Base-by-base conservation (phyloP, 495 filamentous ascomycete genomes). In the Penicillium lividum region DNA sequence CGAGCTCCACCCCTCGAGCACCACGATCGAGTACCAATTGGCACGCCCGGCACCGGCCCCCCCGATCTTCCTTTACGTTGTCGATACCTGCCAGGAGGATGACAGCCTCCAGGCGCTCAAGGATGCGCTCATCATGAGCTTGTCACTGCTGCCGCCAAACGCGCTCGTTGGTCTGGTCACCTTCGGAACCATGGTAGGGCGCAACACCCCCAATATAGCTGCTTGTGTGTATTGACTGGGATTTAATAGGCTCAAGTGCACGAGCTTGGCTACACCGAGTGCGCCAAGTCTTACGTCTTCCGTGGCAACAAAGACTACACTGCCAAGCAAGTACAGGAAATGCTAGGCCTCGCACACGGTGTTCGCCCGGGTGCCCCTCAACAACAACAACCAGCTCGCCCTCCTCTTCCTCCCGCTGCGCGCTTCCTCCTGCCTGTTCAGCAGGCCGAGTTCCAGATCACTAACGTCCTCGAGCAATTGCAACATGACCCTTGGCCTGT, bases 251-350 rank as follows among this genome's bases (percentile, higher is more conserved):
- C 93, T 40, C 93, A 98, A 85, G 90, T 99, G 27, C 95, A 99
- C 68, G 95, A 99, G 77, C 88, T 99, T 66, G 95, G 95, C 55
- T 99, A 99, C 71, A 92, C 89, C 34, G 94, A 97, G 71, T 98
- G 95, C 68, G 90, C 94, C 58, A 99, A 99, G 76, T 97, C 95
- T n/a, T 99, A 97, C 67, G 95, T 99, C 18, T 99, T 99, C 81
- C 84, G 95, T 28, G 95, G 95, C 46, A 96, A 86, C 81, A 99
- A 98, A 78, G 95, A 99, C 64, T 99, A 99, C 73, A 81, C 85
- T 25, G 89, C 92, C 52, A 98, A 98, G 73, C 92, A 98, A 69
- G 93, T 99, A 13, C 94, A 98, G 71, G 95, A 99, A 69, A 99
- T 99, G 95, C 86, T 99, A 22, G 95, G 93, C 22, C 82, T 86